Conservation (phyloP, 495 filamentous ascomycete species). For the Tuber calosporum region DNA sequence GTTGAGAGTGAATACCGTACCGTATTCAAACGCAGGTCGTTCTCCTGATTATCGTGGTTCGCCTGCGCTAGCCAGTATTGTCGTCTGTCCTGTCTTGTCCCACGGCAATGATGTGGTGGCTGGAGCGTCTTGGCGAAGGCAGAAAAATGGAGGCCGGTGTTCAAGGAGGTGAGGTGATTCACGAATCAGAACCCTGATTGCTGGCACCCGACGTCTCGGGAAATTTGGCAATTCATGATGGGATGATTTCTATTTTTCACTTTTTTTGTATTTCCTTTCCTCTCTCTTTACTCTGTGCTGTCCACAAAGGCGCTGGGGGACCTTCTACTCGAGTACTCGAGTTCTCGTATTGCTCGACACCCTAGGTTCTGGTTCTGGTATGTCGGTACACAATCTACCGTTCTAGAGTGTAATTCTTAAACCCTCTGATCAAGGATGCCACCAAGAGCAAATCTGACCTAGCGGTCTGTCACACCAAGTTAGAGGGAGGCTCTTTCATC, state of each 20-base stretch:
- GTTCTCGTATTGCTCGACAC: not conserved
- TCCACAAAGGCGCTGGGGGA: not conserved
- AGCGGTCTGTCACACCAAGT: not conserved
- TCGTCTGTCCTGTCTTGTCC: not conserved
- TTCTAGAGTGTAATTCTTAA: not conserved
- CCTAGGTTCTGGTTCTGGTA: not conserved
- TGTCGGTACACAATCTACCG: not conserved
- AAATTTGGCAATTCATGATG: not conserved
- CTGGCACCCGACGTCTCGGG: not conserved
- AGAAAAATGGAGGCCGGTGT: not conserved
- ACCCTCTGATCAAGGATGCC: not conserved
- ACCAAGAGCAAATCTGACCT: not conserved
- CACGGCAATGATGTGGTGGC: not conserved
- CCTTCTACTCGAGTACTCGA: too few relatives aligned
- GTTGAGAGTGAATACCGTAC: not conserved
- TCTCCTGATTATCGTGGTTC: constrained; percentile 5
- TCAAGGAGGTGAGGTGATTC: not conserved
- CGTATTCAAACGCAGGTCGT: not conserved
- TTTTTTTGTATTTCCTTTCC: too few relatives aligned
- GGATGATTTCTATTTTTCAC: not conserved
- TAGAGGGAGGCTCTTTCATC: not conserved
- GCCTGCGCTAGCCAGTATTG: not conserved
- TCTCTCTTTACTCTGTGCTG: not conserved
- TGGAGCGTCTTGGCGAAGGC: constrained; percentile 2
- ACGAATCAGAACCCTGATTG: not conserved